These are phyloP conservation scores for Coniochaeta ligniaria DNA, from an alignment of 2,329 filamentous ascomycete genomes.

Conservation along the genomic window DNA sequence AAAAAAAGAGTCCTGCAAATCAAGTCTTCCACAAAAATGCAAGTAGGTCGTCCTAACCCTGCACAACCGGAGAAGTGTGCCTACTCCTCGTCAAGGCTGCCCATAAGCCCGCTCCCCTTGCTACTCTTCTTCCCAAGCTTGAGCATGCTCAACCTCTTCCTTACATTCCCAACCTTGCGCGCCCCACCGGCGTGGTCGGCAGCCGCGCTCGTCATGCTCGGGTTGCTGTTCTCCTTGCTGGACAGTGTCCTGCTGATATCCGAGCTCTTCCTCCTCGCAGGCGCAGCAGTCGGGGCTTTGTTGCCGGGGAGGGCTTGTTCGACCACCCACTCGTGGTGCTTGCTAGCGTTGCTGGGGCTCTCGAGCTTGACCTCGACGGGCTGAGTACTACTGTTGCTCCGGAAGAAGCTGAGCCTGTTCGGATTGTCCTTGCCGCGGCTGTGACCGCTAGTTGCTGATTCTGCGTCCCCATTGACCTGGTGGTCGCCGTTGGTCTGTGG, in stretches of 20 bases:
- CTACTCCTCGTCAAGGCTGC: constrained; percentile 49
- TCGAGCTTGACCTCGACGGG: background rate
- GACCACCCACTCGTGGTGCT: background rate
- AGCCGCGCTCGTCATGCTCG: constrained; percentile 7
- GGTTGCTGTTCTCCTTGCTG: constrained; percentile 13
- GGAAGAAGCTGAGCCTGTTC: constrained; percentile 39
- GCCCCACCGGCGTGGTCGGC: background rate
- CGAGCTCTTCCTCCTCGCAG: constrained; percentile 6
- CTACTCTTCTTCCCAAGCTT: constrained; percentile 65
- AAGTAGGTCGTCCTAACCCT: background rate
- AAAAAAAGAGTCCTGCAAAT: background rate
- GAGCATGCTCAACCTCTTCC: constrained; percentile 72
- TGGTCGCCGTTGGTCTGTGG: constrained; percentile 4
- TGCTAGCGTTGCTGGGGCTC: background rate
- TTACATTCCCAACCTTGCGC: constrained; percentile 51
- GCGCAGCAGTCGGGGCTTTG: constrained; percentile 17
- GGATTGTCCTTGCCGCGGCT: constrained; percentile 13
- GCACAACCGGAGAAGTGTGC: background rate
- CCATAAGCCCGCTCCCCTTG: constrained; percentile 45
- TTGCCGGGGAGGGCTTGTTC: constrained; percentile 4
- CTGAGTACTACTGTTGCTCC: constrained; percentile 7
- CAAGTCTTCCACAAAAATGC: background rate
- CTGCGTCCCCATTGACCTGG: constrained; percentile 7
- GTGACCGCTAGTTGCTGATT: background rate
- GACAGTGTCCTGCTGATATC: constrained; percentile 10